Base-by-base conservation (phyloP, 2,329 filamentous ascomycete genomes). In the Paraphoma chrysanthemicola region DNA sequence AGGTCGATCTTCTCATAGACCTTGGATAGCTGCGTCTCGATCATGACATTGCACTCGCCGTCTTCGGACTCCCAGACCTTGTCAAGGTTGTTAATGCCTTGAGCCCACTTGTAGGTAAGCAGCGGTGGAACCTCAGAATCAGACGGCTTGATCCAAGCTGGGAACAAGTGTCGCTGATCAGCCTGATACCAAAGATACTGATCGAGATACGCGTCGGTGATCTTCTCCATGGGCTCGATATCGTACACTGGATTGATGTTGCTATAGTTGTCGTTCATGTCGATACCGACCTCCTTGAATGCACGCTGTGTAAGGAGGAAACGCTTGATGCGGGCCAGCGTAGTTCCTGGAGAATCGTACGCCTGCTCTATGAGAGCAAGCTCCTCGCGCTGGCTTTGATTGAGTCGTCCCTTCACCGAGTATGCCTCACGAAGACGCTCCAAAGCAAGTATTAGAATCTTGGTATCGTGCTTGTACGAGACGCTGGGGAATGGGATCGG, bases 251-350 rank as follows among this genome's bases (percentile, higher is more conserved):
- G 96, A 73, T 99, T 99, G 82, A 99, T 99, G 16, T 92, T 94
- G 82, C 89, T 98, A 81, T 99, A 99, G 73, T 99, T 99, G 80
- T 99, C 95, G 77, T 99, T 99, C 95, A 99, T 99, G 74, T 99
- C 95, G 66, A 99, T 99, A 53, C 94, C 95, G 44, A 99, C 95
- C 79, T 99, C 95, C 80, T 99, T 99, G 85, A 99, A 99, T 1
- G 96, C 95, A 76, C 95, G 88, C 75, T 99, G 95, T 0, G 96
- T 99, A 44, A 99, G 86, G 60, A 99, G 82, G 83, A 98, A 98
- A 47, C 95, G 90, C 83, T 99, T 99, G 81, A 99, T 99, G 56
- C 95, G 86, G 62, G 97, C 94, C 55, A 99, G 78, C 0, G 95
- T 98, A 1, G 95, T 99, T 57, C 95, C 95, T 2, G 96, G 95